phyloP scores from a whole-genome alignment of 2,329 filamentous ascomycete genomes.

The Chrysoporthe cubensis region DNA sequence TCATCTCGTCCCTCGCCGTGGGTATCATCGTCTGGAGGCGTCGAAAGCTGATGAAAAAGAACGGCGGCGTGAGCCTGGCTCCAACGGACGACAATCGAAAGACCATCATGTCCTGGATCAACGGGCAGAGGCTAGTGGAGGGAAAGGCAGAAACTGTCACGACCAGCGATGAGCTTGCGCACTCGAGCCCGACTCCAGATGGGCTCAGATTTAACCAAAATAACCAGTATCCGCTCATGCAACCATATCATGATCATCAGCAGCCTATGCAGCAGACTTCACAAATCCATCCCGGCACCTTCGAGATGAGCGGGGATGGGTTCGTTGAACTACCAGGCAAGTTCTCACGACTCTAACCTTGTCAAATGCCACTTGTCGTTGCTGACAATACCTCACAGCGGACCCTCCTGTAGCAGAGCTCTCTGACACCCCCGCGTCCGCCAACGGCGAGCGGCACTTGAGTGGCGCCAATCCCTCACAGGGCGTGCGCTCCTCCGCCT shows the following conservation, averaged over 20 bases:
- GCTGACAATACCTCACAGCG: constrained; percentile 34
- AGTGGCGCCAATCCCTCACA: constrained; percentile 32
- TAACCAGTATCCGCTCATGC: constrained; percentile 25
- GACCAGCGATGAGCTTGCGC: constrained; percentile 47
- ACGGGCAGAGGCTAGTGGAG: constrained; percentile 43
- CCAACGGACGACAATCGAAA: constrained; percentile 51
- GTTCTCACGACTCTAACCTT: constrained; percentile 22
- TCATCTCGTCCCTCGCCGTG: constrained; percentile 56
- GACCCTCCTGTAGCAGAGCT: constrained; percentile 52
- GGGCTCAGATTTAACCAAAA: not conserved
- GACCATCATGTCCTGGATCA: constrained; percentile 58
- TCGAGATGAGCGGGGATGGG: constrained; percentile 47
- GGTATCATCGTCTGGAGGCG: constrained; percentile 57
- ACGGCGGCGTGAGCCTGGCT: constrained; percentile 42
- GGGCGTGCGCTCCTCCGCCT: constrained; percentile 37
- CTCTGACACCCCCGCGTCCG: constrained; percentile 45
- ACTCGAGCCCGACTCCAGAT: constrained; percentile 33
- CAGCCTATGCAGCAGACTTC: constrained; percentile 22
- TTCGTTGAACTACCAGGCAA: constrained; percentile 54
- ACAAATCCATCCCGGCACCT: constrained; percentile 24
- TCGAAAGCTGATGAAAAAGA: constrained; percentile 46
- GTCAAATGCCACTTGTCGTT: not conserved
- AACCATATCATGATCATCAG: constrained; percentile 34
- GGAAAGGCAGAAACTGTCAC: constrained; percentile 51
- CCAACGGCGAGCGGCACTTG: constrained; percentile 41